phyloP scores from a whole-genome alignment of 2,329 filamentous ascomycete genomes.

The Moelleriella libera region DNA sequence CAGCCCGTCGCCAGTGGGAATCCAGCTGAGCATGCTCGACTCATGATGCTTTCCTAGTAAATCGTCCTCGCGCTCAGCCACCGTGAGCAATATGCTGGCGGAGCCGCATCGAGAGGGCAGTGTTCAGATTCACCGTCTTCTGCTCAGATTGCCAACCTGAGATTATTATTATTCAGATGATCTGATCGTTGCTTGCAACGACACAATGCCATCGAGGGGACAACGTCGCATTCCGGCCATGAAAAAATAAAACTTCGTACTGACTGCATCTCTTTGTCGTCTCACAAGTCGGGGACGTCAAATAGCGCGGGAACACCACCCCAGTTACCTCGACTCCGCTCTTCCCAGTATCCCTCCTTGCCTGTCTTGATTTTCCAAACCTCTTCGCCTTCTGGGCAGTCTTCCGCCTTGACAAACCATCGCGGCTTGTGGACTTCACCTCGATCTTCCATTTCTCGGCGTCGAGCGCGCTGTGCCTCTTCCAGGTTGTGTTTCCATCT shows the following conservation, averaged over 20 bases:
- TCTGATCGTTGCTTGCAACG: neutral
- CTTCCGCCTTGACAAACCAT: constrained; percentile 71
- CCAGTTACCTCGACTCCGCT: constrained; percentile 58
- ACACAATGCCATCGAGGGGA: neutral
- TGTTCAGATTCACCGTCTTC: too few species aligned
- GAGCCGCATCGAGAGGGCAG: too few species aligned
- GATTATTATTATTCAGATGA: neutral
- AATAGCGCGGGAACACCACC: constrained; percentile 38
- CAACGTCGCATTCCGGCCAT: neutral
- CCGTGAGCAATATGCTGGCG: too few species aligned
- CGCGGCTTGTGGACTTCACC: constrained; percentile 60
- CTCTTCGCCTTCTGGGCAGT: constrained; percentile 45
- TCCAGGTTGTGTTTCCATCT: constrained; percentile 70
- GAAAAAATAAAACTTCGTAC: too few species aligned
- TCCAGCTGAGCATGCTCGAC: too few species aligned
- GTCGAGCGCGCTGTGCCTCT: constrained; percentile 64
- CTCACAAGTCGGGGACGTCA: constrained; percentile 13
- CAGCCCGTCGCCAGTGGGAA: too few species aligned
- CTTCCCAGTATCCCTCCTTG: constrained; percentile 90
- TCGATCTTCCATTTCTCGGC: constrained; percentile 60
- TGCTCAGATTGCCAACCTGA: neutral
- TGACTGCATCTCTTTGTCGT: neutral
- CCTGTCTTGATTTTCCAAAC: constrained; percentile 65
- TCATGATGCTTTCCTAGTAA: too few species aligned
- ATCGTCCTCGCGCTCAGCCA: too few species aligned